phyloP scores from a whole-genome alignment of 176 grass and related monocot genomes.

The Poa pratensis region DNA sequence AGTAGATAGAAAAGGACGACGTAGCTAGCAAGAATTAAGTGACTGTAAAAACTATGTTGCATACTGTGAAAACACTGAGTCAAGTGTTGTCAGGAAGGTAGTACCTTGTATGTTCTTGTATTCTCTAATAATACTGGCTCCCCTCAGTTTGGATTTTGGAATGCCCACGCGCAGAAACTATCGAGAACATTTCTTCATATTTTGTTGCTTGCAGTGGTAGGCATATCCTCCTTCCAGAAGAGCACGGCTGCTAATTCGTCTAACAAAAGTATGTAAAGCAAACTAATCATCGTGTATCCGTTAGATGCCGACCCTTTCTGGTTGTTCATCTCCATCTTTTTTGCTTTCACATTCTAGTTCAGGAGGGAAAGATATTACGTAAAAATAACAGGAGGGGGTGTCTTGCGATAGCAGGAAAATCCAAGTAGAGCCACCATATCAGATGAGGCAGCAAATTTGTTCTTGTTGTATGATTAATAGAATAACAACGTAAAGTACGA shows the following conservation, averaged over 20 bases:
- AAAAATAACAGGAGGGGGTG: background rate
- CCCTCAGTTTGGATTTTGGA: constrained; percentile 7
- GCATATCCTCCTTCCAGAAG: constrained; percentile 19
- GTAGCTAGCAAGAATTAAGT: background rate
- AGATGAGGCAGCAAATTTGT: constrained; percentile 3
- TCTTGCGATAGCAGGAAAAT: constrained; percentile 3
- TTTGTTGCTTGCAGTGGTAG: background rate
- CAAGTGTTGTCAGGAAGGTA: constrained; percentile 16
- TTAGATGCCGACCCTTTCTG: background rate
- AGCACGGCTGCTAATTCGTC: background rate
- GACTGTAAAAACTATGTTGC: constrained; percentile 5
- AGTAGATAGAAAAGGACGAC: background rate
- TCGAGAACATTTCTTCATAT: background rate
- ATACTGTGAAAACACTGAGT: background rate
- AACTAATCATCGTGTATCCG: background rate
- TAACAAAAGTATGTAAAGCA: background rate
- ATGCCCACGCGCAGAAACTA: background rate
- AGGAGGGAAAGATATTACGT: constrained; percentile 4
- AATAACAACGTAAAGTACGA: background rate
- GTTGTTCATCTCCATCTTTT: constrained; percentile 1
- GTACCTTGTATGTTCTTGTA: background rate
- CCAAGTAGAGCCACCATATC: constrained; percentile 7
- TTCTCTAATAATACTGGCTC: background rate
- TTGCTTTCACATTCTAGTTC: constrained; percentile 30
- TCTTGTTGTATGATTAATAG: background rate